Conservation (phyloP, 306 rosid species). For the Fragaria ananassa region DNA sequence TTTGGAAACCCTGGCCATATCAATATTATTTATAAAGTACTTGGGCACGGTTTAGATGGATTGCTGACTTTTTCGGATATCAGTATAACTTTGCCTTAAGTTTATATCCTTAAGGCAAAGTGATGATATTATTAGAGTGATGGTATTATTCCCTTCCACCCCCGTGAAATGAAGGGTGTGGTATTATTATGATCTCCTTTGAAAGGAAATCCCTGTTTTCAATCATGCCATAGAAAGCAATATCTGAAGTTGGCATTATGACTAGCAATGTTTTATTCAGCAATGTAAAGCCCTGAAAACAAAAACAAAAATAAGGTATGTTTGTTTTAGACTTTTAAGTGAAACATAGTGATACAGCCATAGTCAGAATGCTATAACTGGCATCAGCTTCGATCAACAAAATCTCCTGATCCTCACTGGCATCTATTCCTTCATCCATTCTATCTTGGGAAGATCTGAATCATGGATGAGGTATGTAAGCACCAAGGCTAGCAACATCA, state of each 20-base stretch:
- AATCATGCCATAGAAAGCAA: not conserved
- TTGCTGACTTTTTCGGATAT: not conserved
- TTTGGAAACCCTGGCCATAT: not conserved
- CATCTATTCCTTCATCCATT: not conserved
- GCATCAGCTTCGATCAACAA: not conserved
- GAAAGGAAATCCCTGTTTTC: not conserved
- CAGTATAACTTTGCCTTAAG: not conserved
- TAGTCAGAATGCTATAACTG: conserved; percentile 15
- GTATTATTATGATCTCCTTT: not conserved
- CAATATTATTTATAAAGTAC: not conserved
- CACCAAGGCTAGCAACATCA: conserved; percentile 51
- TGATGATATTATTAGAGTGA: not conserved
- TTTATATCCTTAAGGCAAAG: not conserved
- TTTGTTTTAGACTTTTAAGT: not conserved
- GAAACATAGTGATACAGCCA: not conserved
- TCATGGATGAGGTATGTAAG: conserved; percentile 62
- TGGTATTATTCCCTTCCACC: not conserved
- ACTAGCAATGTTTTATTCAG: not conserved
- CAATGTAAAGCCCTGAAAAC: not conserved
- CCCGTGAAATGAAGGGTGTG: too few relatives aligned
- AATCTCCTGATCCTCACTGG: conserved; percentile 2
- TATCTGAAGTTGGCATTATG: not conserved
- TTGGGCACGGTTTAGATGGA: not conserved
- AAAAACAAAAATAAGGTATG: not conserved
- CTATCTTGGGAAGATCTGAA: conserved; percentile 34